Evolutionary conservation across 2,329 filamentous ascomycete genomes (phyloP).

Genomic region (Colletotrichum lupini): DNA sequence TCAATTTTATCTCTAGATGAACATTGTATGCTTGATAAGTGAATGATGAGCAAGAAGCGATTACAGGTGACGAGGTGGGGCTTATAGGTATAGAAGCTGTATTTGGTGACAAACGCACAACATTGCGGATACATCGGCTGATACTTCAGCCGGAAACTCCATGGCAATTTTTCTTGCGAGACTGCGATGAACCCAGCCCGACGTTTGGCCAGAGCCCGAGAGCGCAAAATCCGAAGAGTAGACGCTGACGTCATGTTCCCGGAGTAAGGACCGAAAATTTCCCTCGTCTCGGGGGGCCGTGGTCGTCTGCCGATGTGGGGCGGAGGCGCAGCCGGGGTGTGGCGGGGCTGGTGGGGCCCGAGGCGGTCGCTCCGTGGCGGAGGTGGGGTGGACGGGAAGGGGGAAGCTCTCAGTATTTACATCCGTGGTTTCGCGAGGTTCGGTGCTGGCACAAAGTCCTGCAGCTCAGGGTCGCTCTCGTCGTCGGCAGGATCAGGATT

Average conservation of each 20-base stretch:
- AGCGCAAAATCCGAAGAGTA: not conserved
- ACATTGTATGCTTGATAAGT: not conserved
- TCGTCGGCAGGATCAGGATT: no score
- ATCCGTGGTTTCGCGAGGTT: no score
- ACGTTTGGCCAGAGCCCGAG: not conserved
- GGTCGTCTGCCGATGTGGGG: not conserved
- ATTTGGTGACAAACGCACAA: not conserved
- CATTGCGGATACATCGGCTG: not conserved
- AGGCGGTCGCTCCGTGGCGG: not conserved
- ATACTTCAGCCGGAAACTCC: not conserved
- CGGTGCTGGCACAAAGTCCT: no score
- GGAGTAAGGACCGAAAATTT: not conserved
- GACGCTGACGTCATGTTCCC: not conserved
- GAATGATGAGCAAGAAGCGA: not conserved
- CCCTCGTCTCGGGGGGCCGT: no score
- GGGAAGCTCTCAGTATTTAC: not conserved
- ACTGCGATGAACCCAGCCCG: not conserved
- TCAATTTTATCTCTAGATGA: not conserved
- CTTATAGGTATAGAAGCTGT: not conserved
- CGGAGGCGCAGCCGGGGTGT: not conserved
- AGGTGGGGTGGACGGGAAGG: not conserved
- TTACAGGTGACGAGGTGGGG: not conserved
- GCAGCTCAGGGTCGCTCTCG: no score
- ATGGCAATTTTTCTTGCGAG: not conserved
- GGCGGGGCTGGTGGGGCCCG: no score